Conservation (phyloP, 768 basidiomycete species). For the Hysterangium stoloniferum region DNA sequence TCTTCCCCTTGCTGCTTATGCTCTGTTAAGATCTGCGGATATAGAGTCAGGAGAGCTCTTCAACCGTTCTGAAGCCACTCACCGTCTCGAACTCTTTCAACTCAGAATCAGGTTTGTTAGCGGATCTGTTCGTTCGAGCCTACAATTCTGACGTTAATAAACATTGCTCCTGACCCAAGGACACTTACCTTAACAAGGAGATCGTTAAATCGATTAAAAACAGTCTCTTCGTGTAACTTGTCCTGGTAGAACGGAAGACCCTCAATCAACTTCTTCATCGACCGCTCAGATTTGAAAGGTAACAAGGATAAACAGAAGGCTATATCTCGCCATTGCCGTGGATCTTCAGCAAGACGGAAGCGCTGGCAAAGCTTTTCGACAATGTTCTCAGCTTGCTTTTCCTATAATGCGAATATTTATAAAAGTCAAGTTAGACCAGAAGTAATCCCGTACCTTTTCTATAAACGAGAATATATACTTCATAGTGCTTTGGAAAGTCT, state of each 20-base stretch:
- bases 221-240: slow-evolving; percentile 83
- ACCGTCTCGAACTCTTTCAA: slow-evolving; percentile 92
- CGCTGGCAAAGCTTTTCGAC: slow-evolving; percentile 97
- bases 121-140: slow-evolving; percentile 86
- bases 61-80: slow-evolving; percentile 13
- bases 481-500: slow-evolving; percentile 87
- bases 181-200: slow-evolving; percentile 74
- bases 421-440: neutral
- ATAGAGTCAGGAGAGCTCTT: slow-evolving; percentile 1
- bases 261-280: slow-evolving; percentile 93
- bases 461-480: slow-evolving; percentile 94
- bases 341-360: slow-evolving; percentile 80
- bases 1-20: slow-evolving; percentile 80
- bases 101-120: slow-evolving; percentile 89
- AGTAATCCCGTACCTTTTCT: slow-evolving; percentile 63
- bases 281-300: slow-evolving; percentile 95
- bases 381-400: slow-evolving; percentile 96
- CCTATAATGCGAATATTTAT: slow-evolving; percentile 36
- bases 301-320: slow-evolving; percentile 90
- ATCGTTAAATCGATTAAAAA: slow-evolving; percentile 77
- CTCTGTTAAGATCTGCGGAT: slow-evolving; percentile 69
- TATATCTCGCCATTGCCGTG: slow-evolving; percentile 96
- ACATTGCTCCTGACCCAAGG: neutral
- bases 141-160: slow-evolving; percentile 19
- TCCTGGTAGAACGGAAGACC: slow-evolving; percentile 90